Conservation (phyloP, 352 stramenopile species). For the Pythium pyrilobum region DNA sequence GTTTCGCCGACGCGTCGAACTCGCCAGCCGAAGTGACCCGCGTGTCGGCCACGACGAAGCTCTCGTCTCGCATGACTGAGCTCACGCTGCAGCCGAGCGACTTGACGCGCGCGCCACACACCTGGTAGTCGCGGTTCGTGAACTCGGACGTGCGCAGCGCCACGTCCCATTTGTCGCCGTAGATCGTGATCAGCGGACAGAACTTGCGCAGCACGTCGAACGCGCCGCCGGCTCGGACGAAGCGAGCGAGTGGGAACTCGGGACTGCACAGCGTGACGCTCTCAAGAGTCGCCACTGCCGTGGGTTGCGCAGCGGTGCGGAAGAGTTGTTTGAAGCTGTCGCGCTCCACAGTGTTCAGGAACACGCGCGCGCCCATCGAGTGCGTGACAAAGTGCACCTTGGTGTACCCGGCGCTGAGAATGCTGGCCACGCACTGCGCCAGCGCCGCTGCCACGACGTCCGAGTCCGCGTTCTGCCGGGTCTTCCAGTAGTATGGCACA, state of each 20-base stretch:
- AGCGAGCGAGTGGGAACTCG: conserved; percentile 44
- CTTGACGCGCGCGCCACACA: neutral
- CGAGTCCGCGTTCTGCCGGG: conserved; percentile 5
- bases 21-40: neutral
- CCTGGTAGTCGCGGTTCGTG: conserved; percentile 1
- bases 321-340: conserved; percentile 40
- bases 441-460: conserved; percentile 24
- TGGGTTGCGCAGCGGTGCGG: conserved; percentile 16
- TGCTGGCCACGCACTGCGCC: conserved; percentile 41
- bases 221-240: conserved; percentile 28
- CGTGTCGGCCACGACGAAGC: neutral
- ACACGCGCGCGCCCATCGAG: conserved; percentile 59
- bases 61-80: neutral
- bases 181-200: conserved; percentile 41
- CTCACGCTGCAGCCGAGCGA: conserved; percentile 5
- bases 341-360: conserved; percentile 46
- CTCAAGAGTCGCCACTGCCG: no score
- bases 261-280: conserved; percentile 55
- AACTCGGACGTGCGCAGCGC: conserved; percentile 8
- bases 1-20: neutral
- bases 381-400: conserved; percentile 62
- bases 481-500: neutral
- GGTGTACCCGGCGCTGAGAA: conserved; percentile 57
- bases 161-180: conserved; percentile 31
- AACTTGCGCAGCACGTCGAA: conserved; percentile 43